Conservation (phyloP, 352 stramenopile genomes). For the Phytophthora palmivora region DNA sequence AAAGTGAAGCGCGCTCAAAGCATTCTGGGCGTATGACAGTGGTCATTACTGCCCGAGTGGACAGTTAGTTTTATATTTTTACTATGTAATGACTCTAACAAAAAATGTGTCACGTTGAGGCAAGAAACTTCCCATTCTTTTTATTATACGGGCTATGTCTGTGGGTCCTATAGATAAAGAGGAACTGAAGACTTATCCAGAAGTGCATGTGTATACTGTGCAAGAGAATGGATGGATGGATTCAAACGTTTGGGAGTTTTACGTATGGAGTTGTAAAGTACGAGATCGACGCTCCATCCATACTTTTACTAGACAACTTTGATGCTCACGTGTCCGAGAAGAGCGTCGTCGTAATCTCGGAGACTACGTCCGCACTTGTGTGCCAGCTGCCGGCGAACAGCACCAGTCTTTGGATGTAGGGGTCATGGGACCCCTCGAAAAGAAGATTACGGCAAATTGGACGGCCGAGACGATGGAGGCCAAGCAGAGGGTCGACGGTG, state of each 20-base stretch:
- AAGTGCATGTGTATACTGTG: neutral
- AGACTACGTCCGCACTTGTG: no score
- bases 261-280: neutral
- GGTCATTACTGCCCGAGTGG: slow-evolving; percentile 2
- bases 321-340: neutral
- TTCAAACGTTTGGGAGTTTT: neutral
- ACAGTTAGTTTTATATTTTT: neutral
- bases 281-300: neutral
- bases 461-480: no score
- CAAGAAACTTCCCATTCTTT: slow-evolving; percentile 5
- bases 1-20: neutral
- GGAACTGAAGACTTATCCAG: neutral
- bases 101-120: slow-evolving; percentile 1
- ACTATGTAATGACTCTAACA: neutral
- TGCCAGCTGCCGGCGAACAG: no score
- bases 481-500: no score
- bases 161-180: neutral
- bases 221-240: slow-evolving; percentile 3
- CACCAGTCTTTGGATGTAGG: neutral
- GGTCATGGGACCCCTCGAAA: neutral
- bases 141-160: slow-evolving; percentile 1
- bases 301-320: slow-evolving; percentile 1
- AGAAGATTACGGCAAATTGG: neutral
- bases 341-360: neutral
- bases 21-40: neutral